These are phyloP conservation scores for Gracilariopsis chorda DNA, from an alignment of 23 red algal species.

Conservation along the genomic window DNA sequence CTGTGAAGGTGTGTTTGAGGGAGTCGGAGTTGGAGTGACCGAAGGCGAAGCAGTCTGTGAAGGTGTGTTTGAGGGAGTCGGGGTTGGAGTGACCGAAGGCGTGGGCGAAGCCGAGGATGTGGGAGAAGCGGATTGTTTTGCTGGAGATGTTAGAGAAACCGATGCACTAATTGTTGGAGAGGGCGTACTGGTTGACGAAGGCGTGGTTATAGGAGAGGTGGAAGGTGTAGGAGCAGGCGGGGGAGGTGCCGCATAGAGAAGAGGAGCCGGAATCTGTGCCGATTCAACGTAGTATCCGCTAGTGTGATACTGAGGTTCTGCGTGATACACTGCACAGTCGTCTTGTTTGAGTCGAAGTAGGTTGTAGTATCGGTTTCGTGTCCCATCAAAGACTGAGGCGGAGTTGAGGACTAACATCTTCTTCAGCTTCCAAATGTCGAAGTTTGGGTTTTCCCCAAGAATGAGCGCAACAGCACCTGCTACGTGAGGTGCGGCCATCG, in stretches of 20 bases:
- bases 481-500: slow-evolving; percentile 57
- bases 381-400: background rate
- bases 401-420: background rate
- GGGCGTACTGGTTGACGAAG: background rate
- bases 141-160: background rate
- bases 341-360: background rate
- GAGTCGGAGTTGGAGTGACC: background rate
- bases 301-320: background rate
- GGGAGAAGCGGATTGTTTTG: background rate
- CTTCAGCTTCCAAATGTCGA: background rate
- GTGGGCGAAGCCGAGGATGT: background rate
- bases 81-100: background rate
- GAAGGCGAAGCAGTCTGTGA: background rate
- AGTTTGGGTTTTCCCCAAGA: background rate
- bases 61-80: background rate
- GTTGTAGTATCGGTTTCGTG: background rate
- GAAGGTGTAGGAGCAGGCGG: background rate
- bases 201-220: background rate
- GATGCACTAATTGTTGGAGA: background rate
- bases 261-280: background rate
- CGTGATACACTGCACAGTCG: background rate
- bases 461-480: slow-evolving; percentile 49
- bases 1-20: background rate
- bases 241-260: background rate
- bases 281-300: background rate